phyloP scores from a whole-genome alignment of 2,329 filamentous ascomycete species.

The Ascocoryne sarcoides region DNA sequence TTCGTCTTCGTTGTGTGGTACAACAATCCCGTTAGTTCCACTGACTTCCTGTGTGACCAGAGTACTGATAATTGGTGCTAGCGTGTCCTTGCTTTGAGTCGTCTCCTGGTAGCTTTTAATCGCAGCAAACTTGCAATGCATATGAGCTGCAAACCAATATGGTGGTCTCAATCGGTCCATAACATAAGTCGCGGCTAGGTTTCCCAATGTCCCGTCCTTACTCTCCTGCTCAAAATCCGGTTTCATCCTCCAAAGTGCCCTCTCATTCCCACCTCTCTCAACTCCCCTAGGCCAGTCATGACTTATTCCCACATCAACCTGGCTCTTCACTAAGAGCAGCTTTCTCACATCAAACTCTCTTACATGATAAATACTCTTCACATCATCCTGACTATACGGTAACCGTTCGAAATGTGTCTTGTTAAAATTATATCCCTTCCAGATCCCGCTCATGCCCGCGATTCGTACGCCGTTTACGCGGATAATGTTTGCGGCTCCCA shows the following conservation, averaged over 20 bases:
- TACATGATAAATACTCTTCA: slow-evolving; percentile 81
- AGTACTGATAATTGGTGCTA: neutral
- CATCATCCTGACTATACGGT: slow-evolving; percentile 69
- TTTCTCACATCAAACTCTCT: slow-evolving; percentile 88
- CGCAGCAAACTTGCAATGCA: slow-evolving; percentile 83
- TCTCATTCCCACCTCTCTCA: slow-evolving; percentile 66
- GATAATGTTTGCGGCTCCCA: slow-evolving; percentile 85
- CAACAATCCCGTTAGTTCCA: neutral
- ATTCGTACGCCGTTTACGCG: slow-evolving; percentile 79
- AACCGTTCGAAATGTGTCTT: slow-evolving; percentile 78
- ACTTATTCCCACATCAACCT: slow-evolving; percentile 84
- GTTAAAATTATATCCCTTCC: slow-evolving; percentile 82
- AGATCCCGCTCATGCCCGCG: slow-evolving; percentile 86
- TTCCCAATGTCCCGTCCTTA: slow-evolving; percentile 66
- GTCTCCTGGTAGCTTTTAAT: slow-evolving; percentile 43
- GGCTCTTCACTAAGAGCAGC: slow-evolving; percentile 71
- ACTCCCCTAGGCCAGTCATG: slow-evolving; percentile 91
- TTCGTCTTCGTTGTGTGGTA: slow-evolving; percentile 52
- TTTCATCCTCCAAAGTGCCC: slow-evolving; percentile 64
- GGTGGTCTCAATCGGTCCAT: slow-evolving; percentile 73
- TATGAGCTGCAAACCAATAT: slow-evolving; percentile 89
- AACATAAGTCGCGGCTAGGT: slow-evolving; percentile 66
- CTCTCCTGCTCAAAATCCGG: slow-evolving; percentile 69
- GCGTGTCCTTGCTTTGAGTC: slow-evolving; percentile 9
- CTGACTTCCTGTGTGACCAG: neutral